Evolutionary conservation across 192 early-diverging fungal species (phyloP), one percentile per base, ranked within the genome.

Genomic region (Podila verticillata): DNA sequence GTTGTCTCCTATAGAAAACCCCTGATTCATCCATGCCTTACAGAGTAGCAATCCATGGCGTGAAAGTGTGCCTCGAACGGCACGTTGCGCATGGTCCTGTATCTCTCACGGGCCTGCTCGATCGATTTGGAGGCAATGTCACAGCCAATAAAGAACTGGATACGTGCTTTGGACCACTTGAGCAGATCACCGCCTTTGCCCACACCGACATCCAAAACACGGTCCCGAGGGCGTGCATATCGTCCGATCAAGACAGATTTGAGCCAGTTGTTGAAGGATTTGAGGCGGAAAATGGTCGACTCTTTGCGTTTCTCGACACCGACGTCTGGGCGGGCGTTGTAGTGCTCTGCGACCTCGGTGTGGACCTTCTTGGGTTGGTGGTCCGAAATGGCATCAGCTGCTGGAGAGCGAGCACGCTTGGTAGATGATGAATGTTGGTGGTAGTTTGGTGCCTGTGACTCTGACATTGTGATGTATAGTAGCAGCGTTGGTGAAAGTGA

Each of bases 261-360:
- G 60, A 97, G 79, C 96, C 97, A 99, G 86, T 99, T 99, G 88
- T 99, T 98, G 82, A 96, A 96, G 65, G 89, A 91, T 51, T 95
- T 94, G 59, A 99, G 75, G 4, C 92, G 89, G 31, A 97, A 89
- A 34, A 98, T 98, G 31, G 84, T 87, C 10, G 96, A 97, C 59
- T 95, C 90, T 68, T 95, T 63, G 35, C 97, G 92, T 29, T 84
- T 85, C 30, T 90, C 87, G 6, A 89, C 82, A 7, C 93, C 95
- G 2, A 96, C 89, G 60, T 96, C 90, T 20, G 92, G 93, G 8
- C 95, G 89, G n/a, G 88, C 84, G 67, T 97, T 97, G 79, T 95
- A 95, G 75, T 95, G 94, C 17, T 88, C 77, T 5, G 92, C 92
- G 13, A 95, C 94, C 48, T 80, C 66, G 10, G 67, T 63, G 35